Base-by-base conservation (phyloP, 75 land plant species). In the Gnetum montanum region DNA sequence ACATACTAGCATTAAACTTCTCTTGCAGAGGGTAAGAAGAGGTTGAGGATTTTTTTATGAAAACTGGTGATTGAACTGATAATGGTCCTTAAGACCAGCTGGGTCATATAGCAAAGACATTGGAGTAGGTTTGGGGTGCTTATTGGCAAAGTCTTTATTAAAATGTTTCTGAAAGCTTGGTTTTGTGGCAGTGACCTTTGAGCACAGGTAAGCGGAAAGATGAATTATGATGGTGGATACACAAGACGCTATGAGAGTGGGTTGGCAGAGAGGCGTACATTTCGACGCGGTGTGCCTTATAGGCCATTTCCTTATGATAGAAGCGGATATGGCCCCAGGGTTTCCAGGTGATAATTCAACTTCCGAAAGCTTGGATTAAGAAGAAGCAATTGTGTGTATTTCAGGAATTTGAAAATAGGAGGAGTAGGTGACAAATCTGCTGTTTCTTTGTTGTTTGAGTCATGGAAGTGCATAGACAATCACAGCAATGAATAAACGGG, bases 251-350 rank as follows among this genome's bases (percentile, higher is more conserved):
- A 3, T 4, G 18, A 30, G 53, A 50, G 30, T 16, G 53, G 30
- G 28, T 16, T 50, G 30, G 53, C 29, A 26, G 53, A 33, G 26
- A 50, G 28, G 7, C 33, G 53, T 3, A 15, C 34, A 7, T 50
- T n/a, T 26, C 26, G 53, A 26, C 53, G 53, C n/a, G 30, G 26
- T 20, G 28, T 29, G 53, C 53, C 53, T 13, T 50, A 50, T 50
- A 40, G 43, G n/a, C 43, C n/a, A 40, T 40, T 13, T 4, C 6
- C 53, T 30, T 8, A 50, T 16, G n/a, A 50, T 25, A 50, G 53
- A 33, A 26, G 30, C 18, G 53, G 33, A 50, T 50, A 13, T 29
- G 53, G 15, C 8, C 8, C 53, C 28, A 50, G 6, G 20, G 28
- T 3, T 29, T 29, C n/a, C 34, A 12, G 31, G 6, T 26, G 53